Base-by-base conservation (phyloP, 257 asterid genomes). In the Rhazya stricta region DNA sequence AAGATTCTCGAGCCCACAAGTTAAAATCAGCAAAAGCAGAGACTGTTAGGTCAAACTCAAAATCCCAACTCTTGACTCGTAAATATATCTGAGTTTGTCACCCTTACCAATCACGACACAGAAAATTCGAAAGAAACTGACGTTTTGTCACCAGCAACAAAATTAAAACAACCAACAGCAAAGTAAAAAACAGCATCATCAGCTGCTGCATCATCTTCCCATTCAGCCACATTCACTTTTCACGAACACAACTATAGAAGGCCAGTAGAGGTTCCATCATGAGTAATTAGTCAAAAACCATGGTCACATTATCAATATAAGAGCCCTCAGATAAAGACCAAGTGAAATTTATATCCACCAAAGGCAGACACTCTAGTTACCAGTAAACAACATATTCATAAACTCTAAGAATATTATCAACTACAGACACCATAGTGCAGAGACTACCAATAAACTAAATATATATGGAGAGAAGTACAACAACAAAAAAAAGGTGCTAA, bases 181-280 rank as follows among this genome's bases (percentile, higher is more conserved):
- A 77, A 61, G 72, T 67, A 69, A 67, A 77, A 69, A 66, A 81
- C 79, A 78, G 81, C 85, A 81, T 71, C 81, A 72, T 76, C 85
- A 78, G 79, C 86, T 75, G 86, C 86, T 69, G 74, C 81, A 80
- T 79, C 86, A 61, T 73, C 88, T 75, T 71, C 74, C 78, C 79
- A 82, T 46, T 81, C 86, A 79, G 83, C 86, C 78, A 83, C 91
- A 82, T 79, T 86, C 73, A 84, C 84, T 82, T 83, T 84, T 85
- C 97, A 80, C 76, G 86, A 78, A 48, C 88, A 79, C 82, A 86
- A 84, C 97, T 88, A 91, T 81, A 87, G 83, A 88, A 89, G 91
- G 88, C 88, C 87, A 86, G 84, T 75, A 83, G 80, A 87, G 74
- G 80, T 79, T 82, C 74, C 85, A 72, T 75, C 25, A 87, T 88